phyloP scores from a whole-genome alignment of 108 stramenopile genomes.

The Mediolabrus comicus region DNA sequence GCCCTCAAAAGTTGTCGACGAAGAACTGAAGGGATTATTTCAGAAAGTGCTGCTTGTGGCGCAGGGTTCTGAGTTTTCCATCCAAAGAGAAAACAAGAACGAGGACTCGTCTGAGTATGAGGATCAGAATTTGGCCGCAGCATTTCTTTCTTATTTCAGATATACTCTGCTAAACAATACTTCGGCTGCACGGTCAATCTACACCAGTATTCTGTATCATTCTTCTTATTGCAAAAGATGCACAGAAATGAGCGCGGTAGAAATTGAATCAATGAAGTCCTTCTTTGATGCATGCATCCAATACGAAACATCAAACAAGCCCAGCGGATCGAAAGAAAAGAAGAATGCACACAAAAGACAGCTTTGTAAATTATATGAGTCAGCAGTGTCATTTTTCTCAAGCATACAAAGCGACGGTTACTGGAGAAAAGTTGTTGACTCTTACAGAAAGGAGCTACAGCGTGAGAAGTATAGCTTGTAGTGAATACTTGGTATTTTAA shows the following conservation, averaged over 20 bases:
- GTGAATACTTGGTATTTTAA: neutral
- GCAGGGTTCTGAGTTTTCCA: constrained; percentile 40
- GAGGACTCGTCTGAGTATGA: neutral
- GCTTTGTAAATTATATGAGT: constrained; percentile 53
- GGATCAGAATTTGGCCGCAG: constrained; percentile 9
- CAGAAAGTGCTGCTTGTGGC: constrained; percentile 64
- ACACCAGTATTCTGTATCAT: constrained; percentile 55
- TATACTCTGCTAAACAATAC: constrained; percentile 9
- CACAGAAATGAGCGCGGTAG: constrained; percentile 32
- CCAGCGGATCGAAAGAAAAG: constrained; percentile 7
- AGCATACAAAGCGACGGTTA: constrained; percentile 10
- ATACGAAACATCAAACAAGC: constrained; percentile 20
- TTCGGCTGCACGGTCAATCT: constrained; percentile 52
- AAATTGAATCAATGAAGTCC: constrained; percentile 35
- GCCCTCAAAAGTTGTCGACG: constrained; percentile 2
- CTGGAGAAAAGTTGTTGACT: constrained; percentile 14
- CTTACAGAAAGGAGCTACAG: constrained; percentile 27
- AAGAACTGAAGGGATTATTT: constrained; percentile 41
- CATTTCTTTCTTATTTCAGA: constrained; percentile 3
- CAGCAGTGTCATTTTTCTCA: constrained; percentile 54
- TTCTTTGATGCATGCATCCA: constrained; percentile 57
- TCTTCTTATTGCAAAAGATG: constrained; percentile 38
- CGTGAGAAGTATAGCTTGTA: neutral
- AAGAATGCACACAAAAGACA: constrained; percentile 24
- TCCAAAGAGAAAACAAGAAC: neutral